Conservation (phyloP, 1,284 basidiomycete genomes). For the Lignosus rhinocerotis region DNA sequence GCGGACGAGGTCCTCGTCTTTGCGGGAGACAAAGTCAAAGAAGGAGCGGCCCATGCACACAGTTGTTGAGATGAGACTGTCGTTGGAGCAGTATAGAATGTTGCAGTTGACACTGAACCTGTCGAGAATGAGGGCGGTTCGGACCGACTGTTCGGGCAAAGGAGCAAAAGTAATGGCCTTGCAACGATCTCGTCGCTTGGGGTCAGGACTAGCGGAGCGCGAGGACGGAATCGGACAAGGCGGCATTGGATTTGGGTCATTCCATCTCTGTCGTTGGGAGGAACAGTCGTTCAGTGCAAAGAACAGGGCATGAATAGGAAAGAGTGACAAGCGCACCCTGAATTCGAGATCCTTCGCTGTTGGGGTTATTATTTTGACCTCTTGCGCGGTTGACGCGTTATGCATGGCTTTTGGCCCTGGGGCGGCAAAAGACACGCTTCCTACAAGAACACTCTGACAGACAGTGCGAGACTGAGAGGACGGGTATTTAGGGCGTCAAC, state of each 20-base stretch:
- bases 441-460: conserved; percentile 72
- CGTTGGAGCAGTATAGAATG: conserved; percentile 70
- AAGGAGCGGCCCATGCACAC: conserved; percentile 65
- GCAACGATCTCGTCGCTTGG: conserved; percentile 13
- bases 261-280: conserved; percentile 56
- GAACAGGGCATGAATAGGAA: not conserved
- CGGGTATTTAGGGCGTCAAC: conserved; percentile 6
- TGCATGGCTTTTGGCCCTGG: conserved; percentile 72
- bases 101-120: conserved; percentile 65
- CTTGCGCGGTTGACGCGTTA: conserved; percentile 76
- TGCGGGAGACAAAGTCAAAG: conserved; percentile 67
- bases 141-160: conserved; percentile 61
- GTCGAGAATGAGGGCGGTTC: conserved; percentile 74
- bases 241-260: conserved; percentile 66
- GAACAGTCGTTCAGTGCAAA: not conserved
- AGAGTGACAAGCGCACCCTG: conserved; percentile 45
- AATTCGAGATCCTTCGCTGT: conserved; percentile 67
- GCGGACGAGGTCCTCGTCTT: conserved; percentile 62
- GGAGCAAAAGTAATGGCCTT: conserved; percentile 50
- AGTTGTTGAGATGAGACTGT: conserved; percentile 58
- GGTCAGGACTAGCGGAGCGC: conserved; percentile 10
- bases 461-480: conserved; percentile 52
- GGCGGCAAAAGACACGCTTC: conserved; percentile 71
- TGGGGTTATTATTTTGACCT: conserved; percentile 71
- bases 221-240: conserved; percentile 28